Evolutionary conservation across 2,329 filamentous ascomycete species (phyloP).

Genomic region (Colletotrichum salicis): DNA sequence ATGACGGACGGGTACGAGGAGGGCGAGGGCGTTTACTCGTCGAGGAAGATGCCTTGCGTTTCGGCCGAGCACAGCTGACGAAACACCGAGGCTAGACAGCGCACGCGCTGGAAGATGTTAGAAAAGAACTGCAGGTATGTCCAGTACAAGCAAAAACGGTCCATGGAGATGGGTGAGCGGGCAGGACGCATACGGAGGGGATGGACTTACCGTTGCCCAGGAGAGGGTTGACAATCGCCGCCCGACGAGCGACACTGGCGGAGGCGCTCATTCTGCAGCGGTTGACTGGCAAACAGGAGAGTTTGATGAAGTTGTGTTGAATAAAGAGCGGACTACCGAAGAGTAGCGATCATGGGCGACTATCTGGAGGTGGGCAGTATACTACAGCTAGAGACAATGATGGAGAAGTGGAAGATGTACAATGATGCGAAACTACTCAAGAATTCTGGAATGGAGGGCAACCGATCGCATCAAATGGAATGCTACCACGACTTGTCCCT

Average conservation of each 20-base stretch:
- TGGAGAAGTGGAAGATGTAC: constrained; percentile 30
- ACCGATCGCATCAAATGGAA: constrained; percentile 36
- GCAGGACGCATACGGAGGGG: constrained; percentile 23
- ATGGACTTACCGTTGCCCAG: constrained; percentile 56
- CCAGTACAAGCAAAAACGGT: constrained; percentile 6
- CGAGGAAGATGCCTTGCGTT: constrained; percentile 57
- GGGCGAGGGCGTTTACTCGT: constrained; percentile 62
- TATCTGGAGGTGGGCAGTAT: constrained; percentile 8
- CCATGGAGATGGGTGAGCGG: constrained; percentile 8
- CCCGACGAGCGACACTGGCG: constrained; percentile 65
- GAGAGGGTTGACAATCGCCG: constrained; percentile 64
- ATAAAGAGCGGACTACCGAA: constrained; percentile 6
- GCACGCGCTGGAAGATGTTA: constrained; percentile 54
- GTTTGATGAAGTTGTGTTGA: not conserved
- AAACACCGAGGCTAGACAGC: constrained; percentile 58
- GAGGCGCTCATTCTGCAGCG: constrained; percentile 63
- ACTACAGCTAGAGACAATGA: constrained; percentile 26
- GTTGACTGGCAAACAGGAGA: constrained; percentile 5
- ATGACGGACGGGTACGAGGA: constrained; percentile 66
- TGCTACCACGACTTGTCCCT: constrained; percentile 33
- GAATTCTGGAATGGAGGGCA: constrained; percentile 33
- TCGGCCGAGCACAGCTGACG: constrained; percentile 58
- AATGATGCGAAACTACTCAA: constrained; percentile 32
- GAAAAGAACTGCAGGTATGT: constrained; percentile 29
- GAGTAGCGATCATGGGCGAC: constrained; percentile 19